Evolutionary conservation across 495 filamentous ascomycete genomes (phyloP).

Genomic region (Aspergillus funiculosus): DNA sequence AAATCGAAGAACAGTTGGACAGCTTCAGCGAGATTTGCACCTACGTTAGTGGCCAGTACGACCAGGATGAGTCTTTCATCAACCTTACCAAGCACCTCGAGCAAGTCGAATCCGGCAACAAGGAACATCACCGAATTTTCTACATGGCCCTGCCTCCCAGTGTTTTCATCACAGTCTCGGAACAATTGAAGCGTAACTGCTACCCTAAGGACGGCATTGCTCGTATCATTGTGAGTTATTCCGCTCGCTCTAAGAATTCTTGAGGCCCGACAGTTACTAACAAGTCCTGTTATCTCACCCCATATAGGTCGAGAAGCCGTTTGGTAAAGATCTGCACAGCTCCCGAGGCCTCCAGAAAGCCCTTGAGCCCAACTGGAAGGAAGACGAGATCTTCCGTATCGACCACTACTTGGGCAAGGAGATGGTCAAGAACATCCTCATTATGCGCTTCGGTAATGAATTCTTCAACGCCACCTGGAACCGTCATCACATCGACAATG

Average conservation of each 20-base stretch:
- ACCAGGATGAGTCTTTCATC: constrained; percentile 91
- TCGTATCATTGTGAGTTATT: constrained; percentile 72
- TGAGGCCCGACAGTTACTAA: too few species aligned
- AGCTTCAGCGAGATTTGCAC: constrained; percentile 83
- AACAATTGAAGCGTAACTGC: constrained; percentile 94
- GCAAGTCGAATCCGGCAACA: constrained; percentile 73
- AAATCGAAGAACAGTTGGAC: constrained; percentile 88
- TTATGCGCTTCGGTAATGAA: constrained; percentile 96
- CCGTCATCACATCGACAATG: constrained; percentile 98
- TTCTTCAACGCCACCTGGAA: constrained; percentile 99
- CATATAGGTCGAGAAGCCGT: constrained; percentile 92
- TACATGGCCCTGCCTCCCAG: constrained; percentile 99
- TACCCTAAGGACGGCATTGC: constrained; percentile 86
- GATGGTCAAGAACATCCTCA: constrained; percentile 99
- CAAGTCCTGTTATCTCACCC: constrained; percentile 8
- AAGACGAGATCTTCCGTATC: constrained; percentile 99
- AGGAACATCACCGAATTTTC: constrained; percentile 87
- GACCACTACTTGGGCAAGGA: constrained; percentile 99
- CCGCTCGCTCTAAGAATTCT: too few species aligned
- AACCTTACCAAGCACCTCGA: constrained; percentile 84
- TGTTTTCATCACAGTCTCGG: constrained; percentile 95
- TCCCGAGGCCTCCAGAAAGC: constrained; percentile 94
- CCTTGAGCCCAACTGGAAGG: constrained; percentile 95
- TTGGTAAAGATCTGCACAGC: constrained; percentile 92
- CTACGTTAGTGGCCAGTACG: constrained; percentile 95